Conservation (phyloP, 2,329 filamentous ascomycete genomes). For the Blastomyces emzantsi region DNA sequence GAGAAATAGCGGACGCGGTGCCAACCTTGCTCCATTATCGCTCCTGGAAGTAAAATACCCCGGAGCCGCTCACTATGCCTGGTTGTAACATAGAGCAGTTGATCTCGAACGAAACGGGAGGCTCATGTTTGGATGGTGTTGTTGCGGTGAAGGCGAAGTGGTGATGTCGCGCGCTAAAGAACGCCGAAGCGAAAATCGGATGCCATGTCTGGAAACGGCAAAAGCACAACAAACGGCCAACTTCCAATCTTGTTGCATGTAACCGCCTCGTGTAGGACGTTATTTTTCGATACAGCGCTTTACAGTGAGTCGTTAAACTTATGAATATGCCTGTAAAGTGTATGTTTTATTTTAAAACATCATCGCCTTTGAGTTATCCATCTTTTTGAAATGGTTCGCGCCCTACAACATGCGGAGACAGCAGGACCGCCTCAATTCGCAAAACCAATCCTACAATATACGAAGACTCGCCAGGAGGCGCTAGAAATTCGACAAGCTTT, state of each 20-base stretch:
- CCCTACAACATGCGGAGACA: background rate
- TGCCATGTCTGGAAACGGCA: background rate
- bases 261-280: background rate
- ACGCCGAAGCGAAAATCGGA: background rate
- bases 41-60: background rate
- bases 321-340: background rate
- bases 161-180: background rate
- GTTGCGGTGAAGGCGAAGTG: background rate
- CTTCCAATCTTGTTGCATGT: background rate
- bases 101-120: background rate
- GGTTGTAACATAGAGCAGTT: background rate
- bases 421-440: slow-evolving; percentile 18
- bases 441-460: slow-evolving; percentile 31
- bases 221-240: background rate
- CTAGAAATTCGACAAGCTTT: slow-evolving; percentile 33
- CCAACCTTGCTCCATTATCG: background rate
- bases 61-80: background rate
- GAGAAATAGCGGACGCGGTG: background rate
- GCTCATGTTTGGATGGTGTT: background rate
- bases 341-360: background rate
- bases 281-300: background rate
- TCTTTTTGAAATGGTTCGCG: background rate
- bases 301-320: background rate
- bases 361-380: background rate
- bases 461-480: slow-evolving; percentile 32